These are phyloP conservation scores for Sungouiozyma ichnusensis DNA, from an alignment of 805 yeast genomes.

Conservation along the genomic window DNA sequence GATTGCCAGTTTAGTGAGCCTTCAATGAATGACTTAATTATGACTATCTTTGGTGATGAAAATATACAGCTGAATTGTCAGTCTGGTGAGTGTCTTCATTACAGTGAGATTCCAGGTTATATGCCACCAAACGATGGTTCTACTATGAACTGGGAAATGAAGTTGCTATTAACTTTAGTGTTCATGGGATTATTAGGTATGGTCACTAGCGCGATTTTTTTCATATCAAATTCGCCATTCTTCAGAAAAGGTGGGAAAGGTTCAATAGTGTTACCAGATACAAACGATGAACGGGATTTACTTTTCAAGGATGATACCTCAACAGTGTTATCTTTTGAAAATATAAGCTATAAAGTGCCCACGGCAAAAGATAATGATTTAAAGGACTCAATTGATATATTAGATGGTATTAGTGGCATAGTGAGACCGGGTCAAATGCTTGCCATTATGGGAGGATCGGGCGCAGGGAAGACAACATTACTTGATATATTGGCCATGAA, in stretches of 20 bases:
- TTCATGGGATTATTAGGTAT: constrained; percentile 31
- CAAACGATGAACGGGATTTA: constrained; percentile 21
- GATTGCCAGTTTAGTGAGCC: constrained; percentile 85
- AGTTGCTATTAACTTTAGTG: constrained; percentile 33
- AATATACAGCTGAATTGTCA: constrained; percentile 69
- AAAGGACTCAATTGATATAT: constrained; percentile 30
- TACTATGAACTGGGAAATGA: constrained; percentile 26
- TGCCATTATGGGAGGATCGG: constrained; percentile 98
- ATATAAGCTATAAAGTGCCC: constrained; percentile 42
- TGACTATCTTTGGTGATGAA: constrained; percentile 91
- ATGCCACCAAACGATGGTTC: constrained; percentile 38
- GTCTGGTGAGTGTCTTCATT: constrained; percentile 88
- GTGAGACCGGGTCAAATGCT: constrained; percentile 81
- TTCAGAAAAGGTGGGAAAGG: constrained; percentile 30
- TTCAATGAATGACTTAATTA: constrained; percentile 85
- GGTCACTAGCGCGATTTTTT: constrained; percentile 29
- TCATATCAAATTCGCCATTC: constrained; percentile 50
- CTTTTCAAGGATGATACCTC: constrained; percentile 46
- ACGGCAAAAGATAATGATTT: constrained; percentile 5
- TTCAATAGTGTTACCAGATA: constrained; percentile 17
- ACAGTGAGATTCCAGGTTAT: constrained; percentile 88
- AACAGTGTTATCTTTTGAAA: constrained; percentile 65
- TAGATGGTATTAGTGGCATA: constrained; percentile 58
- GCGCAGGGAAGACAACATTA: constrained; percentile 95
- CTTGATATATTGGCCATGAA: constrained; percentile 87